Conservation (phyloP, 371 early-diverging fungal species). For the Mucor saturninus region DNA sequence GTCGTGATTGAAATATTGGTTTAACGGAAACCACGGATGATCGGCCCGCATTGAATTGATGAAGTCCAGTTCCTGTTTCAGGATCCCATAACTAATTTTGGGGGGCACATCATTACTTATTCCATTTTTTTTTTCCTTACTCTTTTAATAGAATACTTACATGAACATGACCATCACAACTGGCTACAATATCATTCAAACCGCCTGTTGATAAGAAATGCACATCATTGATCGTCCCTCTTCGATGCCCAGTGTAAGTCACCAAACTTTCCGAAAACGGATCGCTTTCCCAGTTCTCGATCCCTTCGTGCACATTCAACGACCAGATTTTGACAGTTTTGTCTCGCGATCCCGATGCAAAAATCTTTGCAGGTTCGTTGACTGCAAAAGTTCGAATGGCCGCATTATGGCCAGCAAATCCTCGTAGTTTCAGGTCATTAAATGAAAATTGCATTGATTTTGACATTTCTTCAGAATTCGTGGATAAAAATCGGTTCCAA, state of each 20-base stretch:
- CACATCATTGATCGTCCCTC: constrained; percentile 56
- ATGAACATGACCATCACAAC: constrained; percentile 71
- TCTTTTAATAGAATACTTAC: constrained; percentile 38
- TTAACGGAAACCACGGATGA: constrained; percentile 56
- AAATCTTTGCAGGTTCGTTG: constrained; percentile 61
- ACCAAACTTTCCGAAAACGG: constrained; percentile 63
- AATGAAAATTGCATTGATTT: constrained; percentile 73
- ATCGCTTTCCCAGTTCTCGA: constrained; percentile 61
- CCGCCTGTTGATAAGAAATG: constrained; percentile 60
- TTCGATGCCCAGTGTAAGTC: constrained; percentile 65
- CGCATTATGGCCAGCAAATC: constrained; percentile 65
- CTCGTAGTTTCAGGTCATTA: constrained; percentile 67
- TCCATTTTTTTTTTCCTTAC: not conserved
- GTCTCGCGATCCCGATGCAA: constrained; percentile 71
- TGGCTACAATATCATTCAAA: constrained; percentile 60
- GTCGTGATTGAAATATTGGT: constrained; percentile 61
- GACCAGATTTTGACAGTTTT: constrained; percentile 77
- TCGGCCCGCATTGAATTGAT: constrained; percentile 58
- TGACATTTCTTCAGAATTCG: constrained; percentile 75
- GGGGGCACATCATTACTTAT: not conserved
- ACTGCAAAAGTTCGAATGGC: constrained; percentile 57
- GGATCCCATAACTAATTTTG: constrained; percentile 62
- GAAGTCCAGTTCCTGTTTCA: constrained; percentile 57
- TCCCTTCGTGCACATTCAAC: constrained; percentile 63
- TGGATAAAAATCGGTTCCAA: constrained; percentile 71